phyloP scores from a whole-genome alignment of 1,284 basidiomycete species.

The Apiotrichum domesticum region DNA sequence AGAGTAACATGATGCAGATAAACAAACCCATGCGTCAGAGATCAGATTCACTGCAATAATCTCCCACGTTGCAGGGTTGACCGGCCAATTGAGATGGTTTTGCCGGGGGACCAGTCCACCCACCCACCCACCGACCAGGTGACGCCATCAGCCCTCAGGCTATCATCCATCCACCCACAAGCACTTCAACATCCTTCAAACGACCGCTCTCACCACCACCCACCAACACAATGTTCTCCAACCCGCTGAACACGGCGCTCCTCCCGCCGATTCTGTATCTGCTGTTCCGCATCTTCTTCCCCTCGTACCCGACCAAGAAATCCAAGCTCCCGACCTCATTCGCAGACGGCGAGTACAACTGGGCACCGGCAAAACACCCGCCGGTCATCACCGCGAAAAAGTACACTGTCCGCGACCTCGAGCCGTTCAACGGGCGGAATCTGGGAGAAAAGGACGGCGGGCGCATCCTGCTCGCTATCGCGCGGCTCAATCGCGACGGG shows the following conservation, averaged over 20 bases:
- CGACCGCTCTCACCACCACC: neutral
- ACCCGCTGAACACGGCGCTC: slow-evolving; percentile 54
- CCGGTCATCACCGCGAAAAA: slow-evolving; percentile 66
- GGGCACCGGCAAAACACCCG: slow-evolving; percentile 74
- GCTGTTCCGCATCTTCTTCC: slow-evolving; percentile 65
- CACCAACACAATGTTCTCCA: slow-evolving; percentile 19
- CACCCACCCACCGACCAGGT: no score
- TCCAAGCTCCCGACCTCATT: slow-evolving; percentile 21
- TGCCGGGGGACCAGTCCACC: no score
- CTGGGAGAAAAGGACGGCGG: slow-evolving; percentile 43
- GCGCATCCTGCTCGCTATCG: slow-evolving; percentile 78
- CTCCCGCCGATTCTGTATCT: slow-evolving; percentile 74
- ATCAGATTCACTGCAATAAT: no score
- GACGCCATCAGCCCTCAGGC: neutral
- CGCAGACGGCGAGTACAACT: slow-evolving; percentile 61
- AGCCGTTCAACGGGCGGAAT: slow-evolving; percentile 61
- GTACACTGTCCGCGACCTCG: slow-evolving; percentile 68
- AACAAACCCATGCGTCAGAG: no score
- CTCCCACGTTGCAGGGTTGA: no score
- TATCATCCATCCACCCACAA: neutral
- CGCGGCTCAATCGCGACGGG: slow-evolving; percentile 50
- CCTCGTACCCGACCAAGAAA: slow-evolving; percentile 44
- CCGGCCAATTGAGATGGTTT: no score
- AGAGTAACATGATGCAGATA: no score
- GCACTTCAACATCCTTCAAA: neutral